Evolutionary conservation across 1,284 basidiomycete species (phyloP).

Genomic region (Malassezia cuniculi): DNA sequence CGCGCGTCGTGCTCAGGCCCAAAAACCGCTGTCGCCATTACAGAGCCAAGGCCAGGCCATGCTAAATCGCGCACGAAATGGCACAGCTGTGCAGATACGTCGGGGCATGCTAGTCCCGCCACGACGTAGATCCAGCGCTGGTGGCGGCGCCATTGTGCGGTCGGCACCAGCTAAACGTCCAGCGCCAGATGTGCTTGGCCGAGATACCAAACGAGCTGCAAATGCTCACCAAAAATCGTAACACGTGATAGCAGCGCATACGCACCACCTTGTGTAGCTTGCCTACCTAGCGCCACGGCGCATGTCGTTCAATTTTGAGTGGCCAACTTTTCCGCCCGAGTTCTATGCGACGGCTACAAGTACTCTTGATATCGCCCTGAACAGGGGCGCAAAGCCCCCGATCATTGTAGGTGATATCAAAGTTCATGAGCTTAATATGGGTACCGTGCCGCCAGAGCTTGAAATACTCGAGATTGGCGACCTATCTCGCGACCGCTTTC

Average conservation of each 20-base stretch:
- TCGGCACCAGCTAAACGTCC: no score
- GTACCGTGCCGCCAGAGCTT: constrained; percentile 91
- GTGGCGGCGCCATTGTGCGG: no score
- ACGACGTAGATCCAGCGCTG: no score
- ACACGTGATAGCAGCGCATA: no score
- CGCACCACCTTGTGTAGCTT: no score
- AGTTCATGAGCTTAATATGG: constrained; percentile 95
- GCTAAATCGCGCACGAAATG: constrained; percentile 7
- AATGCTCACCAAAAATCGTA: no score
- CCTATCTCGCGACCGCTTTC: constrained; percentile 83
- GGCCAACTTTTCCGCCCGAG: constrained; percentile 68
- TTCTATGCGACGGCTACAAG: constrained; percentile 48
- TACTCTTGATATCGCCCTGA: constrained; percentile 47
- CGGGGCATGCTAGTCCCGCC: constrained; percentile 9
- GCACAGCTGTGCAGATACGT: constrained; percentile 8
- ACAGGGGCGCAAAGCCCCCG: constrained; percentile 59
- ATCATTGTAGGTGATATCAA: constrained; percentile 95
- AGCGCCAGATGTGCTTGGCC: no score
- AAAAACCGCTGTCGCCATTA: constrained; percentile 1
- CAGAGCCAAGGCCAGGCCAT: constrained; percentile 9
- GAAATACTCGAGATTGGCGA: constrained; percentile 97
- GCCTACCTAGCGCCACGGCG: no score
- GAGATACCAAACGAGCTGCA: no score
- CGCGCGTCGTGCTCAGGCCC: no score
- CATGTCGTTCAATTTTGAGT: constrained; percentile 96